A percentile compares a stretch with the other conserved stretches of the same genome.
Conservation (phyloP, 2,329 filamentous ascomycete genomes). For the Botryotinia globosa region DNA sequence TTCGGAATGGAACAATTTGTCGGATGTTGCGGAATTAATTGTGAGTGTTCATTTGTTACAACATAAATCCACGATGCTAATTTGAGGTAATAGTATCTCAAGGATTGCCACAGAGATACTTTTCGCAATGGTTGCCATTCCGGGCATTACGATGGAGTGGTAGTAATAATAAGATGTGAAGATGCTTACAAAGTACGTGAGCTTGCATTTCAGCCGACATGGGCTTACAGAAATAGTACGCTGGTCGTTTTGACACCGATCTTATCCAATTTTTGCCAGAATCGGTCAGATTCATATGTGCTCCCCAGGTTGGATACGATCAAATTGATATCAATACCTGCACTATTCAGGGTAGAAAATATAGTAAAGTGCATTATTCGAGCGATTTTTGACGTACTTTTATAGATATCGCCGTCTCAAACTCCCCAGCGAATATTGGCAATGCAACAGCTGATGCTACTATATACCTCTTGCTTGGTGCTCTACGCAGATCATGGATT, state of each 20-base stretch:
- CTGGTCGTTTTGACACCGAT: slow-evolving; percentile 66
- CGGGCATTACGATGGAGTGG: not conserved
- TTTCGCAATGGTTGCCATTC: not conserved
- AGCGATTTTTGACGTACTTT: not conserved
- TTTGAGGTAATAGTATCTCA: not conserved
- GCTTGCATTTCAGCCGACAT: not conserved
- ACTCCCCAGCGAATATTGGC: slow-evolving; percentile 73
- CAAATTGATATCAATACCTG: slow-evolving; percentile 72
- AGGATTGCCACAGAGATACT: not conserved
- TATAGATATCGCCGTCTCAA: slow-evolving; percentile 65
- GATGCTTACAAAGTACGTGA: not conserved
- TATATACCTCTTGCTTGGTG: slow-evolving; percentile 77
- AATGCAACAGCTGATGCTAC: slow-evolving; percentile 77
- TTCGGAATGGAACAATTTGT: not conserved
- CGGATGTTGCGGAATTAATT: not conserved
- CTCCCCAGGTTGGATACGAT: slow-evolving; percentile 77
- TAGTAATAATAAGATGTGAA: not conserved
- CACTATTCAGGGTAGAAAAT: slow-evolving; percentile 41
- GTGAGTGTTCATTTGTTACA: not conserved
- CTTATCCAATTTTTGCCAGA: slow-evolving; percentile 55
- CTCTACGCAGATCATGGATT: slow-evolving; percentile 67
- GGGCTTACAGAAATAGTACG: not conserved
- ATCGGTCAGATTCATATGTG: slow-evolving; percentile 55
- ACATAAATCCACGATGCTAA: not conserved
- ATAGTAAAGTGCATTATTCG: not conserved